Conservation (phyloP, 2,329 filamentous ascomycete genomes). For the Dothideomycetidae sp. region DNA sequence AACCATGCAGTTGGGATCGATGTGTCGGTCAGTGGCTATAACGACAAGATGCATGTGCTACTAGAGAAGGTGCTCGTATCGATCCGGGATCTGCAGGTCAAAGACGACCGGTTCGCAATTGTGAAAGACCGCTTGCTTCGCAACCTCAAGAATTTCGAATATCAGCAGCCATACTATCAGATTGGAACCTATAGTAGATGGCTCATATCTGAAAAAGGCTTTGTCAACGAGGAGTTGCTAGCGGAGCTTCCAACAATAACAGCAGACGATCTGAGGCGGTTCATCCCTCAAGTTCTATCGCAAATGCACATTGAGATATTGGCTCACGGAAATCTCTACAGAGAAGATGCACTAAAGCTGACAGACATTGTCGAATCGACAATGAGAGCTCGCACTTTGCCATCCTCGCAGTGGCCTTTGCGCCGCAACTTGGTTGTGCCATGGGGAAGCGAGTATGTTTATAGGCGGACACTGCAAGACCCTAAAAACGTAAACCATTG, state of each 20-base stretch:
- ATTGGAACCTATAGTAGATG: conserved; percentile 71
- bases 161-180: conserved; percentile 78
- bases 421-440: conserved; percentile 64
- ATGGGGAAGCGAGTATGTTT: conserved; percentile 68
- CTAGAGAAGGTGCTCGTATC: conserved; percentile 76
- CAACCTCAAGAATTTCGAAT: conserved; percentile 72
- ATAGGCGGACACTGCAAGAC: conserved; percentile 66
- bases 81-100: conserved; percentile 71
- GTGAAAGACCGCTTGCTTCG: conserved; percentile 73
- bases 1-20: conserved; percentile 60
- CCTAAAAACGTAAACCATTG: conserved; percentile 61
- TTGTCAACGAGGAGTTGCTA: conserved; percentile 64
- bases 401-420: conserved; percentile 66
- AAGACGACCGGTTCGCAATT: conserved; percentile 77
- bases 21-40: conserved; percentile 76
- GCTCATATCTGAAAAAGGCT: conserved; percentile 62
- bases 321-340: conserved; percentile 84
- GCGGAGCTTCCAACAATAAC: conserved; percentile 64
- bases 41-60: conserved; percentile 85
- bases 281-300: conserved; percentile 65
- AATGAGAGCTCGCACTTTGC: conserved; percentile 58
- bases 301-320: conserved; percentile 82
- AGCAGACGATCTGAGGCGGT: conserved; percentile 57
- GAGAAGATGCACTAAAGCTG: conserved; percentile 77
- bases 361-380: conserved; percentile 69